These are phyloP conservation scores for Termitomyces sp. DNA, from an alignment of 768 basidiomycete species.

Conservation along the genomic window DNA sequence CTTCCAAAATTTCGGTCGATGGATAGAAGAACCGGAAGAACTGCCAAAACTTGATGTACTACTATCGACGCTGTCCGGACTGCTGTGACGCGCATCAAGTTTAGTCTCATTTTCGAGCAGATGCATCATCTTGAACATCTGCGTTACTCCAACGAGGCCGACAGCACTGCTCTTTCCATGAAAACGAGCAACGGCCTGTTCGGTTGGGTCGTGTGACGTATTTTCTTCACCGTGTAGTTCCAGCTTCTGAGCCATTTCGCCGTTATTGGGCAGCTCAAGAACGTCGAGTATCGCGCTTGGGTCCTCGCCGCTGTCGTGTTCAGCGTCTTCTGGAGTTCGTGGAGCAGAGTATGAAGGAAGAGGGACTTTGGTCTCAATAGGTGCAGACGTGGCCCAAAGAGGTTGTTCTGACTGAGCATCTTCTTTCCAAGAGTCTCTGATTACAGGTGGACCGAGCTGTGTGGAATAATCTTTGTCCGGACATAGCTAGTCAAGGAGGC, in stretches of 20 bases:
- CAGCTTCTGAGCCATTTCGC: constrained; percentile 29
- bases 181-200: constrained; percentile 43
- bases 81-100: constrained; percentile 4
- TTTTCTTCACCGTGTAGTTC: constrained; percentile 27
- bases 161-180: constrained; percentile 60
- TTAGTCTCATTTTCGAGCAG: constrained; percentile 28
- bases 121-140: constrained; percentile 48
- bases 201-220: constrained; percentile 9
- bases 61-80: constrained; percentile 14
- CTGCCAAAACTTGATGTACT: constrained; percentile 11
- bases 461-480: constrained; percentile 58
- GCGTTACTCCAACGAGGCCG: constrained; percentile 47
- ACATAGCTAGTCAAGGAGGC: constrained; percentile 37
- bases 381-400: not conserved
- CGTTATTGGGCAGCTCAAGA: constrained; percentile 28
- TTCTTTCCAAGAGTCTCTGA: constrained; percentile 61
- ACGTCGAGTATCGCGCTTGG: constrained; percentile 24
- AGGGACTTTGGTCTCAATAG: not conserved
- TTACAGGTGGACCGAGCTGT: constrained; percentile 56
- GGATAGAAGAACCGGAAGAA: constrained; percentile 12
- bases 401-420: not conserved
- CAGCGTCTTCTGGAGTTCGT: constrained; percentile 12
- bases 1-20: constrained; percentile 52
- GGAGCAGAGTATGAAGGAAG: not conserved
- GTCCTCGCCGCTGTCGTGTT: constrained; percentile 18